Base-by-base conservation (phyloP, 2,329 filamentous ascomycete species). In the Chrysoporthe puriensis region DNA sequence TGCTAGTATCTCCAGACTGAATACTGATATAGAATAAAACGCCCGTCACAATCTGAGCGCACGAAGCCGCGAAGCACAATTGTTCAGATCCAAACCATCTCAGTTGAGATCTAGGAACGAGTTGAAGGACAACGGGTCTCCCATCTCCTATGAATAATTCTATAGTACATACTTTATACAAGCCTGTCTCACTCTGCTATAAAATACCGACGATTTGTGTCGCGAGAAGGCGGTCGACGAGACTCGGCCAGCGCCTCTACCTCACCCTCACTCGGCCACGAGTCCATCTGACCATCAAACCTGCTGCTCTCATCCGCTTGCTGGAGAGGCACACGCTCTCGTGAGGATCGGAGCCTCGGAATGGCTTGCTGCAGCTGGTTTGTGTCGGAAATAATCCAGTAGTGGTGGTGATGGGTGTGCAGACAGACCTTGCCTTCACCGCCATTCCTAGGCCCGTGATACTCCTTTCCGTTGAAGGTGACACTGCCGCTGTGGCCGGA, bases 391-490 rank as follows among this genome's bases (percentile, higher is more conserved):
- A 63, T 62, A 34, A 70, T 70, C 86, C 86, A 88, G 79, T 88
- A 88, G 78, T 88, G 86, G 75, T 88, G 86, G 72, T 89, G 85
- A 72, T 89, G 86, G 71, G 83, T 86, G 74, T 88, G 86, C 67
- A 87, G 71, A 72, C 86, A 87, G 71, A 84, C 43, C 43, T 68
- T 66, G 21, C 56, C 64, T 11, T 62, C 62, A 5, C 9, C 4
- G 0, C 32, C 44, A 16, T 63, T 44, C 50, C 42, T 44, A 14
- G 54, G 42, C 6, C 48, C 11, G 14, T 40, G 52, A 40, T 63
- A 66, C 14, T 59, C n/a, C 56, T 43, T 14, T 18, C 54, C 59
- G 7, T 43, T 59, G 34, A 40, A 18, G 18, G 43, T 26, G 7
- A 54, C 26, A 8, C 44, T 14, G 9, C 32, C 44, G 16, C 26